Base-by-base conservation (phyloP, 495 filamentous ascomycete species). In the Podospora fimiseda region DNA sequence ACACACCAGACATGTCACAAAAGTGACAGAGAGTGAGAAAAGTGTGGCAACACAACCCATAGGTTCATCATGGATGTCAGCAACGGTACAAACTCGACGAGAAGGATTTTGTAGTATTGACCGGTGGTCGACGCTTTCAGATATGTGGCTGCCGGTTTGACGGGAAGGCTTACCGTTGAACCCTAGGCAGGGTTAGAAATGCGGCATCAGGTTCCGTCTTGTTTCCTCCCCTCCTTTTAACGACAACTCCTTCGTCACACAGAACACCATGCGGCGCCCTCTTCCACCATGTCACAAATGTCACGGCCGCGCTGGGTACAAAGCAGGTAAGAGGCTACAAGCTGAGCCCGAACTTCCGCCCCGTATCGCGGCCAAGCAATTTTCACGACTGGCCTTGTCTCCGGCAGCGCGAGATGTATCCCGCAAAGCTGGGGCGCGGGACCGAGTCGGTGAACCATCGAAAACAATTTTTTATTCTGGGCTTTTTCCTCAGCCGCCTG, bases 261-360 rank as follows among this genome's bases (percentile, higher is more conserved):
- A 54, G 44, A 49, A 39, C 27, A 20, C 21, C 51, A 48, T 38
- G 27, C 51, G 51, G 30, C 43, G 23, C 51, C 21, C 43, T 53
- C 43, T 39, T 52, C 48, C 48, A 41, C 36, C 48, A 36, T 55
- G 19, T 8, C 53, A 55, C 48, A 51, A 40, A 44, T 52, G 42
- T 43, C 39, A 44, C 41, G 20, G 44, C 46, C 14, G 47, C 36
- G 44, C 14, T 50, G 48, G 24, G 39, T 43, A 36, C 40, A 40
- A 36, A 33, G 38, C 46, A 48, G 42, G 51, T 42, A 50, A 47
- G 53, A 30, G 45, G n/a, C 44, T 19, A 22, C 27, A 43, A 16
- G 16, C 21, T 22, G 22, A 19, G 4, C 21, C 44, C 19, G 16
- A 47, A 13, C 13, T 18, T 18, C 52, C 38, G 27, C 36, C 46